Conservation (phyloP, 169 alveolate species). For the Plasmodium coatneyi region DNA sequence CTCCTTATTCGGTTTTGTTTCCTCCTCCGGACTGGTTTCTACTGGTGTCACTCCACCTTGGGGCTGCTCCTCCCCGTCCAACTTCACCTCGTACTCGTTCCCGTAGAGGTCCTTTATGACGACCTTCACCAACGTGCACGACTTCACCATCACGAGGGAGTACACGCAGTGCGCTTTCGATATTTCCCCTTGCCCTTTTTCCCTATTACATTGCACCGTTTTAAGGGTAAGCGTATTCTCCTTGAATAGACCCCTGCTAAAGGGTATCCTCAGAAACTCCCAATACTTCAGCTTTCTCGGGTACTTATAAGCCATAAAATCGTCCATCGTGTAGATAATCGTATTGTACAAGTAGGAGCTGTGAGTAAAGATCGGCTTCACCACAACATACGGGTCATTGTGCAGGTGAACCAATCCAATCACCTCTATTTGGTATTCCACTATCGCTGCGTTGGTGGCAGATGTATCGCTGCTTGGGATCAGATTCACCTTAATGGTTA, state of each 20-base stretch:
- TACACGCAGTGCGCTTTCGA: not conserved
- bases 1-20: not conserved
- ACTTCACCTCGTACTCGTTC: constrained; percentile 5
- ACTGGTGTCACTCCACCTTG: not conserved
- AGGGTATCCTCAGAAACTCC: constrained; percentile 19
- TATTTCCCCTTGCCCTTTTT: not conserved
- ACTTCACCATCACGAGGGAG: not conserved
- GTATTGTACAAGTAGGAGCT: constrained; percentile 17
- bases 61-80: not conserved
- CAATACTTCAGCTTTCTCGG: constrained; percentile 15
- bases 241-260: constrained; percentile 20
- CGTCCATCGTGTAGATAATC: constrained; percentile 3
- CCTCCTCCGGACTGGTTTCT: not conserved
- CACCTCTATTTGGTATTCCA: constrained; percentile 15
- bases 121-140: not conserved
- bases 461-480: not conserved
- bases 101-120: constrained; percentile 20
- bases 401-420: not conserved
- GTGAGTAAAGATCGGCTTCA: constrained; percentile 31
- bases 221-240: not conserved
- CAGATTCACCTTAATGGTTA: not conserved
- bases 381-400: constrained; percentile 13
- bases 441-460: not conserved
- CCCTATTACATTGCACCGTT: not conserved
- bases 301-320: constrained; percentile 11